Conservation (phyloP, 2,329 filamentous ascomycete genomes). For the Fusarium kyushuense region DNA sequence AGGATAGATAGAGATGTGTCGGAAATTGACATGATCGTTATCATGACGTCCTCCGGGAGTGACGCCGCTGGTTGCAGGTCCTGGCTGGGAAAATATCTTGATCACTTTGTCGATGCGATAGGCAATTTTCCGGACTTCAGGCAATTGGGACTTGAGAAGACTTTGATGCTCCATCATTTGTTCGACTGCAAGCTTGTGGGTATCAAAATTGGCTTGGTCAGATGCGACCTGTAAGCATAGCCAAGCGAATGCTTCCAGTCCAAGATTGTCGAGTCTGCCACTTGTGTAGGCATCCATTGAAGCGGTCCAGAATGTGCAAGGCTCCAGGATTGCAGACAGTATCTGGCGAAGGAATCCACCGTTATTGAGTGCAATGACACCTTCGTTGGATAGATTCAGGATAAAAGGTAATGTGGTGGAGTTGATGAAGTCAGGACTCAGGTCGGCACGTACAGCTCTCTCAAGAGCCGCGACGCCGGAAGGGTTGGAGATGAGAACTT, state of each 20-base stretch:
- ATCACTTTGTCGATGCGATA: slow-evolving; percentile 57
- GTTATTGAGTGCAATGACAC: slow-evolving; percentile 35
- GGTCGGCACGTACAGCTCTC: slow-evolving; percentile 44
- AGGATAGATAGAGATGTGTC: slow-evolving; percentile 72
- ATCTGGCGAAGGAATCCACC: slow-evolving; percentile 40
- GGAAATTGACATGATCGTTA: slow-evolving; percentile 75
- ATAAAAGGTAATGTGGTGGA: slow-evolving; percentile 29
- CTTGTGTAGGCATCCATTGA: slow-evolving; percentile 52
- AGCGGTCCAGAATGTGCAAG: slow-evolving; percentile 66
- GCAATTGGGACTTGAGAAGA: slow-evolving; percentile 44
- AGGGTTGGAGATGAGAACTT: slow-evolving; percentile 43
- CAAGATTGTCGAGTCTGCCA: slow-evolving; percentile 49
- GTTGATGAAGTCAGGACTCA: slow-evolving; percentile 49
- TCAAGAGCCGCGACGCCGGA: slow-evolving; percentile 42
- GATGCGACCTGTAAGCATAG: slow-evolving; percentile 60
- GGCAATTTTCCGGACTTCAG: slow-evolving; percentile 44
- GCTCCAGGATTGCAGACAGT: slow-evolving; percentile 62
- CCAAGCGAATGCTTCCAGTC: slow-evolving; percentile 60
- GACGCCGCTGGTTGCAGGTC: slow-evolving; percentile 4
- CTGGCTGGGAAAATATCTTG: slow-evolving; percentile 37
- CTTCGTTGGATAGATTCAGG: slow-evolving; percentile 18
- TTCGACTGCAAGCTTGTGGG: slow-evolving; percentile 37
- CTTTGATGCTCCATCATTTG: slow-evolving; percentile 43
- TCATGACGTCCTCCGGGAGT: slow-evolving; percentile 76
- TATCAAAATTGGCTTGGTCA: slow-evolving; percentile 29